These are phyloP conservation scores for Petunia axillaris DNA, from an alignment of 257 asterid genomes.

Conservation along the genomic window DNA sequence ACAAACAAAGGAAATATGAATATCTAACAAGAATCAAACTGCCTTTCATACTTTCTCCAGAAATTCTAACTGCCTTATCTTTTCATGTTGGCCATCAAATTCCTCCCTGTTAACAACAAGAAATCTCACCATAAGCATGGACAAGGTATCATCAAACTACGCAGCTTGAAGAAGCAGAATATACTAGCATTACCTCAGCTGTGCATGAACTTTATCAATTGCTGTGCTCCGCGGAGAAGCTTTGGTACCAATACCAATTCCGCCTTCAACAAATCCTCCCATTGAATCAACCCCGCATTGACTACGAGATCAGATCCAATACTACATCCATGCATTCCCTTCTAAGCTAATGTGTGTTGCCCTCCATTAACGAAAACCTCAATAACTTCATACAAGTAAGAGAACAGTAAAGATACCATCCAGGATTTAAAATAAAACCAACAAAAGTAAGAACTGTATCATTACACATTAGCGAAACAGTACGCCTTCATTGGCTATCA, in stretches of 20 bases:
- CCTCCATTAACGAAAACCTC: slow-evolving; percentile 46
- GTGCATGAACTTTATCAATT: slow-evolving; percentile 79
- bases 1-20: slow-evolving; percentile 26
- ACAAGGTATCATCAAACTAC: not conserved
- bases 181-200: slow-evolving; percentile 65
- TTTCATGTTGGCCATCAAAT: slow-evolving; percentile 68
- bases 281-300: slow-evolving; percentile 92
- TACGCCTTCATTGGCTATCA: slow-evolving; percentile 5
- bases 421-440: slow-evolving; percentile 22
- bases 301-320: slow-evolving; percentile 68
- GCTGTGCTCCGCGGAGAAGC: slow-evolving; percentile 66
- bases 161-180: slow-evolving; percentile 27
- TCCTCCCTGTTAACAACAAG: slow-evolving; percentile 70
- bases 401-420: not conserved
- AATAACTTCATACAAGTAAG: slow-evolving; percentile 42
- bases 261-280: slow-evolving; percentile 92
- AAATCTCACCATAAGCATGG: slow-evolving; percentile 20
- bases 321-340: slow-evolving; percentile 78
- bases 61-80: slow-evolving; percentile 78
- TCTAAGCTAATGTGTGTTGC: slow-evolving; percentile 44
- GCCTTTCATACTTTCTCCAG: slow-evolving; percentile 73
- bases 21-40: slow-evolving; percentile 30
- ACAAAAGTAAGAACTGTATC: not conserved
- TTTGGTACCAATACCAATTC: slow-evolving; percentile 65
- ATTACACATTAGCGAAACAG: not conserved